Evolutionary conservation across 192 early-diverging fungal species (phyloP).

Genomic region (Mortierella alpina): DNA sequence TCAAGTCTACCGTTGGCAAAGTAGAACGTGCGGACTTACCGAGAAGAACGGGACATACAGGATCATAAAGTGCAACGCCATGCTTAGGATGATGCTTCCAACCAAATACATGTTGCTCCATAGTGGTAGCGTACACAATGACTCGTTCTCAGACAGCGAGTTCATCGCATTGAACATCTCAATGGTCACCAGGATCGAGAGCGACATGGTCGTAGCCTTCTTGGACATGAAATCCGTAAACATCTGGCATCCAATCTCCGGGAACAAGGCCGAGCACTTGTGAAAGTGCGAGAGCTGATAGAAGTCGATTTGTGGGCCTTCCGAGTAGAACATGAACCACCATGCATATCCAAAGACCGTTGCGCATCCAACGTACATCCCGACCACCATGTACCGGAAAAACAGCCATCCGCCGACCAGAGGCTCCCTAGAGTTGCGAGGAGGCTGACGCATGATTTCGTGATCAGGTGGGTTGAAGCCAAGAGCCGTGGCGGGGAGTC

Average conservation of each 20-base stretch:
- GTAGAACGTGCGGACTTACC: constrained; percentile 25
- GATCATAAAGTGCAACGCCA: constrained; percentile 95
- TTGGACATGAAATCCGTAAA: constrained; percentile 82
- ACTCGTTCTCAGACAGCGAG: constrained; percentile 95
- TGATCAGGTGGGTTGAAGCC: constrained; percentile 98
- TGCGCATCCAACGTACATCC: constrained; percentile 91
- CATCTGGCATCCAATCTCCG: constrained; percentile 93
- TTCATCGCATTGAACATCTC: constrained; percentile 99
- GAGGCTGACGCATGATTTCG: constrained; percentile 94
- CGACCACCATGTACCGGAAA: constrained; percentile 93
- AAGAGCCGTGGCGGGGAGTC: constrained; percentile 96
- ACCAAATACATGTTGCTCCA: constrained; percentile 93
- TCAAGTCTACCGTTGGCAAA: too few species aligned
- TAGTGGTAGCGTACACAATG: constrained; percentile 87
- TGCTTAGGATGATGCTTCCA: constrained; percentile 84
- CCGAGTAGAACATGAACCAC: constrained; percentile 96
- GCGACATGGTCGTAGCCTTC: constrained; percentile 93
- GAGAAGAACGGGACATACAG: constrained; percentile 98
- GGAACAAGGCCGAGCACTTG: constrained; percentile 86
- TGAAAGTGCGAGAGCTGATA: constrained; percentile 95
- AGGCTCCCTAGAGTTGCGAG: constrained; percentile 86
- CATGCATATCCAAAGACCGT: constrained; percentile 98
- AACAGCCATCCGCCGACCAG: constrained; percentile 96
- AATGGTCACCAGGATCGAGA: constrained; percentile 95
- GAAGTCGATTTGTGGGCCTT: constrained; percentile 91